Evolutionary conservation across 179 eudicot genomes (phyloP).

Genomic region (Beta corolliflora): DNA sequence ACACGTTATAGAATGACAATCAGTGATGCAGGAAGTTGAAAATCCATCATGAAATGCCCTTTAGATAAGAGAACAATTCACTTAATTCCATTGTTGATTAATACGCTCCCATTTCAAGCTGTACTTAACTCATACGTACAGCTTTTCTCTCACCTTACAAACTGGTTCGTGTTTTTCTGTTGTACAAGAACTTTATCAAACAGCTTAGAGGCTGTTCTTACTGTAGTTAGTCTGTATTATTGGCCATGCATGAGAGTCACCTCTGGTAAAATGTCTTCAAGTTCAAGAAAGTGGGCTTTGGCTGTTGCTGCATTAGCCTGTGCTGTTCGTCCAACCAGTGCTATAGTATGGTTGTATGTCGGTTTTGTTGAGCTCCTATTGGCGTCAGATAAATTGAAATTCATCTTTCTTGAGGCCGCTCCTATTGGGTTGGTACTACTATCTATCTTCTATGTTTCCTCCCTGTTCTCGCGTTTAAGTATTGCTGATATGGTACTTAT

Average conservation of each 20-base stretch:
- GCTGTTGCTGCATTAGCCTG: constrained; percentile 79
- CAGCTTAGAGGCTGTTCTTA: constrained; percentile 93
- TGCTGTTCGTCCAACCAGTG: constrained; percentile 95
- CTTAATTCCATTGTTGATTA: neutral
- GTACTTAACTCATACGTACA: constrained; percentile 54
- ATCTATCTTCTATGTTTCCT: constrained; percentile 2
- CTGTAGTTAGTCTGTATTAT: constrained; percentile 74
- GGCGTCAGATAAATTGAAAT: constrained; percentile 58
- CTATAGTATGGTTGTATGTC: constrained; percentile 86
- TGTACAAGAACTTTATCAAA: constrained; percentile 84
- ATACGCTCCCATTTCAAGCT: constrained; percentile 4
- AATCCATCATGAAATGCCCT: neutral
- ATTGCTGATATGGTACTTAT: neutral
- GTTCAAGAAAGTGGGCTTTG: constrained; percentile 76
- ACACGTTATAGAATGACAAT: neutral
- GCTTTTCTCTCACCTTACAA: constrained; percentile 82
- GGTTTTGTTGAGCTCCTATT: constrained; percentile 63
- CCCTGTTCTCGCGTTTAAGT: constrained; percentile 5
- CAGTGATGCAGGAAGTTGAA: neutral
- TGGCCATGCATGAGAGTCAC: constrained; percentile 83
- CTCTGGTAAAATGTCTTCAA: constrained; percentile 35
- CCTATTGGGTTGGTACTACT: constrained; percentile 80
- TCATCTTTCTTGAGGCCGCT: constrained; percentile 67
- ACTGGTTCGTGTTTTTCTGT: constrained; percentile 98
- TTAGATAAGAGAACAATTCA: neutral